Evolutionary conservation across 768 basidiomycete genomes (phyloP), one percentile per base, ranked within the genome.

Genomic region (Hygrocybe coccinea): DNA sequence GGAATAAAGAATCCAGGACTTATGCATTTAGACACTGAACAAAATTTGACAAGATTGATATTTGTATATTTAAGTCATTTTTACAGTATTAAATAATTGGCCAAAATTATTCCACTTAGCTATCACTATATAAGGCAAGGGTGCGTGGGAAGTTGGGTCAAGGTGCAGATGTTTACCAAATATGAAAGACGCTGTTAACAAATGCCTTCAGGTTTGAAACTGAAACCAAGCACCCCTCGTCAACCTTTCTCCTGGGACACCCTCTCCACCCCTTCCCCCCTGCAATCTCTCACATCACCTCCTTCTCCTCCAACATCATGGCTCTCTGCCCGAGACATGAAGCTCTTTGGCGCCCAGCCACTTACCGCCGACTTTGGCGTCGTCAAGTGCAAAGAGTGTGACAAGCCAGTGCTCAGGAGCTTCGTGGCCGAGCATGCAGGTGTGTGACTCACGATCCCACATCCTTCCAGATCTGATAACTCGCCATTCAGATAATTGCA

Each of bases 321-420:
- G 85, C 84, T 95, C 12, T 82, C 87, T 24, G 90, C 88, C 7
- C 79, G 80, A 46, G 90, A 94, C 64, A 94, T 92, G 92, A 87
- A 86, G 75, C 78, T 88, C 58, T 95, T 89, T 69, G 91, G 91
- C 33, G 77, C 85, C 2, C 76, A 85, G 54, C 90, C 92, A 5
- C 77, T 95, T 14, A 78, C 78, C 44, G 75, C 78, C 0, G 77
- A 79, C 21, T 74, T 82, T 36, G 86, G 89, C 55, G 69, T 88
- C 10, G 82, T 88, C 54, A 83, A 79, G 53, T 97, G 95, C 72
- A 79, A 73, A 45, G 86, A 92, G 38, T 97, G 95, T 68, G 76
- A 74, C 41, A 95, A 93, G 69, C 87, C 89, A 0, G 73, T 94
- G 8, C 75, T 95, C 25, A 80, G 85, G 55, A 91, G 85, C 62